Conservation (phyloP, 345 rosid genomes). For the Alliaria petiolata region DNA sequence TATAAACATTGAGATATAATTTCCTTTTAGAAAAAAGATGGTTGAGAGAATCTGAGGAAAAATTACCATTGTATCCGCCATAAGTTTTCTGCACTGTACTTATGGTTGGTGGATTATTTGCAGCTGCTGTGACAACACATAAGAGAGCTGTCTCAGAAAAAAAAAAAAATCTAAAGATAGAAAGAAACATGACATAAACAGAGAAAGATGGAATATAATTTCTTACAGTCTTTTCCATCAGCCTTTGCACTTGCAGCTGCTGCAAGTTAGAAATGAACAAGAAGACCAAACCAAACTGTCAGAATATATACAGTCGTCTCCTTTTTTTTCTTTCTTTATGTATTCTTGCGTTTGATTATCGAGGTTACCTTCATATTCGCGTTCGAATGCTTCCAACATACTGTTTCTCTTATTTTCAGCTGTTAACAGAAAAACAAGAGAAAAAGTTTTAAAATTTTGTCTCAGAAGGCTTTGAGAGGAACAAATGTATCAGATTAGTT, state of each 20-base stretch:
- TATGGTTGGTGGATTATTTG: constrained; percentile 2
- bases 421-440: background rate
- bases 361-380: constrained; percentile 28
- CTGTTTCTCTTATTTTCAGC: constrained; percentile 19
- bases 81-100: background rate
- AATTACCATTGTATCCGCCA: constrained; percentile 11
- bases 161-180: background rate
- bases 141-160: background rate
- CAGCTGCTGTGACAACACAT: constrained; percentile 2
- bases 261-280: constrained; percentile 15
- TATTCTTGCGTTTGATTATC: background rate
- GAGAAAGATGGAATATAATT: background rate
- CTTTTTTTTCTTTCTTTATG: background rate
- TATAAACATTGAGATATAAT: background rate
- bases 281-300: constrained; percentile 13
- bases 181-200: background rate
- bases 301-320: background rate
- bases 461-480: constrained; percentile 1
- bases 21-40: background rate
- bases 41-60: background rate
- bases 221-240: constrained; percentile 11
- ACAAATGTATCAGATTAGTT: background rate
- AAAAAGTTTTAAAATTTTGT: background rate
- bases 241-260: constrained; percentile 26
- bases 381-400: constrained; percentile 31